Evolutionary conservation across 169 alveolate species (phyloP).

Genomic region (Plasmodium chabaudi): DNA sequence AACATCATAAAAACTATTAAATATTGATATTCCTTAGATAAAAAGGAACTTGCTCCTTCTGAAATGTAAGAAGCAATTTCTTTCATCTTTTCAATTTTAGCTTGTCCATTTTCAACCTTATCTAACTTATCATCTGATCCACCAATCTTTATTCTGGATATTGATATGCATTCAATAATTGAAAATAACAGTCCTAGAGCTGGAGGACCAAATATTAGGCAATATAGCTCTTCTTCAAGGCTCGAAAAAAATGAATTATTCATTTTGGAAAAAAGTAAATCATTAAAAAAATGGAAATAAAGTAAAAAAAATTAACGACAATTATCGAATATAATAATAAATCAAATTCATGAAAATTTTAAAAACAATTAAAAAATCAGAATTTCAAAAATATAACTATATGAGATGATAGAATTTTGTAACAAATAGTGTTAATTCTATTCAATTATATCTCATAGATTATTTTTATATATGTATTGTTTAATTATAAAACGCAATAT

Average conservation of each 20-base stretch:
- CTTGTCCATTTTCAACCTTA: slow-evolving; percentile 57
- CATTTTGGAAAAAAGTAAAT: slow-evolving; percentile 22
- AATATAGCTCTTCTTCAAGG: neutral
- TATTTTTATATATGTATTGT: too few species aligned
- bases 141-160: slow-evolving; percentile 43
- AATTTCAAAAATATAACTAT: too few species aligned
- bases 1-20: slow-evolving; percentile 86
- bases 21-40: slow-evolving; percentile 88
- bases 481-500: too few species aligned
- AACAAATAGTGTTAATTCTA: too few species aligned
- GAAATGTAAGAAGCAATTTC: slow-evolving; percentile 86
- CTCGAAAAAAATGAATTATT: neutral
- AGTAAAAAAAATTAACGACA: neutral
- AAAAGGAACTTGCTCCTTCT: slow-evolving; percentile 93
- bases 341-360: neutral
- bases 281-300: neutral
- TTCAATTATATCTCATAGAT: too few species aligned
- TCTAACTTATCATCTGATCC: slow-evolving; percentile 67
- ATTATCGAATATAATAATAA: neutral
- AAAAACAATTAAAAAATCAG: neutral
- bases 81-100: slow-evolving; percentile 79
- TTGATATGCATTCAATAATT: slow-evolving; percentile 38
- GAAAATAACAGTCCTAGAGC: slow-evolving; percentile 61
- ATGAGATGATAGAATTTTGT: too few species aligned
- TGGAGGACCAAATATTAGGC: slow-evolving; percentile 63